Conservation (phyloP, 345 rosid species). For the Nasturtium officinale region DNA sequence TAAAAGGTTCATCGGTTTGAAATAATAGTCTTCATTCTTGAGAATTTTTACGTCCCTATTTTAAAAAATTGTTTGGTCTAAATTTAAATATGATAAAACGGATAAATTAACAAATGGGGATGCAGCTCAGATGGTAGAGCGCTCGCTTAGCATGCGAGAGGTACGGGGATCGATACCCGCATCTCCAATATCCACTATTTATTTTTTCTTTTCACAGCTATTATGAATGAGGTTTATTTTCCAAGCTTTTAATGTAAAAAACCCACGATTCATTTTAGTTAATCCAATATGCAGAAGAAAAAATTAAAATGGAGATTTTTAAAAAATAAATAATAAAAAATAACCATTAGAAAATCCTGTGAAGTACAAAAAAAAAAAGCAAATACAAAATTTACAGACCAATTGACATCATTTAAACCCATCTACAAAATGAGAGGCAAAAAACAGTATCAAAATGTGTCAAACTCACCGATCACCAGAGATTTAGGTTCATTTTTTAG, state of each 20-base stretch:
- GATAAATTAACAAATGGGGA: slow-evolving; percentile 36
- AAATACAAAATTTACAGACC: slow-evolving; percentile 31
- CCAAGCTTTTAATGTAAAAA: neutral
- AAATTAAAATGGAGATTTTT: neutral
- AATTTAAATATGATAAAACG: no score
- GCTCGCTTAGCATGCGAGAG: slow-evolving; percentile 95
- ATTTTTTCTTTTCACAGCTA: neutral
- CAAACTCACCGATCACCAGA: slow-evolving; percentile 9
- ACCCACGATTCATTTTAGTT: neutral
- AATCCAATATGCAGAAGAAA: neutral
- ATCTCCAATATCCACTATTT: no score
- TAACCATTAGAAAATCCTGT: slow-evolving; percentile 2
- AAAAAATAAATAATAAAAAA: neutral
- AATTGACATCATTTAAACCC: slow-evolving; percentile 17
- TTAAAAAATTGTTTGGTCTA: no score
- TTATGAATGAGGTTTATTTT: neutral
- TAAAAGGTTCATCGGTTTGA: neutral
- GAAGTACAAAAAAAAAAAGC: neutral
- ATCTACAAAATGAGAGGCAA: neutral
- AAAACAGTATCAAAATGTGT: slow-evolving; percentile 5
- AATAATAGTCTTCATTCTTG: no score
- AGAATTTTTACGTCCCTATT: neutral
- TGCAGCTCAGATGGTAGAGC: slow-evolving; percentile 94
- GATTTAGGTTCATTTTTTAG: neutral
- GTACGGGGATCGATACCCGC: slow-evolving; percentile 58